Evolutionary conservation across 2,329 filamentous ascomycete species (phyloP).

Genomic region (Colletotrichum tropicicola): DNA sequence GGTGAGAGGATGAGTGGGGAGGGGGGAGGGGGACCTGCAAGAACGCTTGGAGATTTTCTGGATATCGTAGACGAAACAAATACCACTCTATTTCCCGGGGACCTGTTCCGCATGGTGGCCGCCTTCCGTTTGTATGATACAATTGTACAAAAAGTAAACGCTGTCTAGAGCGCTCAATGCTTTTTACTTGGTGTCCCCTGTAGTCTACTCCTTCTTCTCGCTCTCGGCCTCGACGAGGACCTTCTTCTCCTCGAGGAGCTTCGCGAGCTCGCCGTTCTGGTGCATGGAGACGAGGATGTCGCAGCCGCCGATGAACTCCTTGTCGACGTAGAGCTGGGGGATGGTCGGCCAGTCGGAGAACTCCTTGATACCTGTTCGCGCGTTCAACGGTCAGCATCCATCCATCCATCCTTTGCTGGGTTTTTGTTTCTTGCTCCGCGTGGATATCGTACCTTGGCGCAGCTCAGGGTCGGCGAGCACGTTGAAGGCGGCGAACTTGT

Average conservation of each 20-base stretch:
- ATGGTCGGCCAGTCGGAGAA: conserved; percentile 99
- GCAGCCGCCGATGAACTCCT: conserved; percentile 97
- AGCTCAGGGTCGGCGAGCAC: conserved; percentile 92
- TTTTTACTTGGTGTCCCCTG: neutral
- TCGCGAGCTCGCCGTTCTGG: conserved; percentile 91
- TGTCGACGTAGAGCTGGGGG: conserved; percentile 93
- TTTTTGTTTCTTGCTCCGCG: neutral
- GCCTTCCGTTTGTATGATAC: conserved; percentile 20
- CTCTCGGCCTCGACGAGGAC: conserved; percentile 72
- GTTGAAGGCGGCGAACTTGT: conserved; percentile 98
- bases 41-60: neutral
- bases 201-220: conserved; percentile 43
- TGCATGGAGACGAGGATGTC: conserved; percentile 98
- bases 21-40: too few relatives aligned
- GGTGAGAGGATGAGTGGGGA: too few relatives aligned
- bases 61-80: neutral
- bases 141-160: conserved; percentile 25
- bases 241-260: conserved; percentile 90
- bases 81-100: conserved; percentile 15
- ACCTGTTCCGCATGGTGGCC: neutral
- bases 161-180: neutral
- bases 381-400: conserved; percentile 16
- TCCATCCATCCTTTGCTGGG: too few relatives aligned
- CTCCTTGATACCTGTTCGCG: conserved; percentile 86
- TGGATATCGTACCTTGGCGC: conserved; percentile 71